Percentiles rank a stretch among this genome's conserved stretches.
These are phyloP conservation scores for Colletotrichum endophyticum DNA, from an alignment of 2,329 filamentous ascomycete genomes.

Conservation along the genomic window DNA sequence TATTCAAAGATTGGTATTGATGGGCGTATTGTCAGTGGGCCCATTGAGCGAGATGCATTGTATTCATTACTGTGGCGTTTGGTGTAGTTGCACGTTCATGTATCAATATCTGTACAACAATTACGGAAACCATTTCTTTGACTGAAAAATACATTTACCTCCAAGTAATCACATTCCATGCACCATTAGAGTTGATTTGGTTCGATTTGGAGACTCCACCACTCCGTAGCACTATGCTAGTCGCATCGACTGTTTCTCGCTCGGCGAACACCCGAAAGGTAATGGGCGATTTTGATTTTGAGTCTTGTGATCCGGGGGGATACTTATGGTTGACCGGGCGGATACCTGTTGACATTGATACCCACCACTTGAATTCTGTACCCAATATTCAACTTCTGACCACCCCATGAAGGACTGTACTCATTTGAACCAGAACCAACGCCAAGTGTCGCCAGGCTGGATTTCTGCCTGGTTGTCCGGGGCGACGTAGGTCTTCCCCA, in stretches of 20 bases:
- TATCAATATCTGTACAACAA: background rate
- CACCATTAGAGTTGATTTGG: background rate
- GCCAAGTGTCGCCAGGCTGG: background rate
- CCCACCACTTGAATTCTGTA: background rate
- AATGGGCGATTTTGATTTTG: background rate
- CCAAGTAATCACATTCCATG: background rate
- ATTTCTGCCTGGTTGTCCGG: background rate
- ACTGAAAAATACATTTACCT: background rate
- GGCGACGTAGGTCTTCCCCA: background rate
- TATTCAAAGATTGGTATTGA: background rate
- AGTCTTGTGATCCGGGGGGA: too few relatives aligned
- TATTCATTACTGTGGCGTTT: background rate
- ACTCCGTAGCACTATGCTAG: background rate
- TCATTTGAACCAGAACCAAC: background rate
- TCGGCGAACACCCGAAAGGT: background rate
- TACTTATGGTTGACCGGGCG: too few relatives aligned
- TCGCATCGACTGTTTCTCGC: background rate
- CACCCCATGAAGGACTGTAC: rapidly evolving
- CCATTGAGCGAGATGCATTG: background rate
- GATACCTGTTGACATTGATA: background rate
- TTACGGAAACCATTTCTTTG: background rate
- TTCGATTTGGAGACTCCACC: background rate
- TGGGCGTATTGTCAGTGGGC: background rate
- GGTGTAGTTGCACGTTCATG: background rate
- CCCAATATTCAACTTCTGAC: background rate